Base-by-base conservation (phyloP, 2,329 filamentous ascomycete species). In the Albophoma yamanashiensis region DNA sequence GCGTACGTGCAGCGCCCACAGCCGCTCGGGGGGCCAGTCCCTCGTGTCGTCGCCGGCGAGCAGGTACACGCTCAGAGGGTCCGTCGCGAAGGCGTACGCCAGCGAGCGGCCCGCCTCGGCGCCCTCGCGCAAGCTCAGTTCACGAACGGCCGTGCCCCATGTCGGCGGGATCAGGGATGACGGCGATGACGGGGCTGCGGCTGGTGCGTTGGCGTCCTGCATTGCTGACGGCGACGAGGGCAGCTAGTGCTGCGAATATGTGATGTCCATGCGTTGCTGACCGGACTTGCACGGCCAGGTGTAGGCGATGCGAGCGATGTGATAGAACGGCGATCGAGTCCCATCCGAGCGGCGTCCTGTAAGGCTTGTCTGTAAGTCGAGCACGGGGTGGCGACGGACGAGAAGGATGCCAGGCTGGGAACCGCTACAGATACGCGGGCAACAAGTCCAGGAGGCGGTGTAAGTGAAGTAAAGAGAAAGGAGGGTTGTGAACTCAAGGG, bases 1-100 rank as follows among this genome's bases (percentile, higher is more conserved):
- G 70, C 88, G 82, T 65, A 89, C 80, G 72, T 94, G 90, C 55
- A 94, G 79, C 65, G 85, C 83, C 87, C 88, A 94, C 70, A 86
- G 87, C 69, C 85, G 78, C 72, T 89, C 83, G 68, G 84, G 79
- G 56, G 84, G 81, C 74, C 82, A 83, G 63, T 79, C 73, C 63
- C 78, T 79, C 74, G 84, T 82, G 70, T 91, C 88, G 62, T 87
- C 84, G 55, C 86, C 84, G 68, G 89, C 84, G 67, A 92, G 79
- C 67, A 91, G 85, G 75, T 93, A 94, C 71, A 83, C 80, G 63
- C 86, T 85, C 63, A 91, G 82, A 61, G 89, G 83, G 72, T 94
- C 90, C 62, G 85, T 78, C 61, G 83, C 86, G 76, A 95, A 94
- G 64, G 90, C 87, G 70, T 91, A 85, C 55, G 90, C 87, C 65